Conservation (phyloP, 495 filamentous ascomycete genomes). For the Aspergillus sclerotioniger region DNA sequence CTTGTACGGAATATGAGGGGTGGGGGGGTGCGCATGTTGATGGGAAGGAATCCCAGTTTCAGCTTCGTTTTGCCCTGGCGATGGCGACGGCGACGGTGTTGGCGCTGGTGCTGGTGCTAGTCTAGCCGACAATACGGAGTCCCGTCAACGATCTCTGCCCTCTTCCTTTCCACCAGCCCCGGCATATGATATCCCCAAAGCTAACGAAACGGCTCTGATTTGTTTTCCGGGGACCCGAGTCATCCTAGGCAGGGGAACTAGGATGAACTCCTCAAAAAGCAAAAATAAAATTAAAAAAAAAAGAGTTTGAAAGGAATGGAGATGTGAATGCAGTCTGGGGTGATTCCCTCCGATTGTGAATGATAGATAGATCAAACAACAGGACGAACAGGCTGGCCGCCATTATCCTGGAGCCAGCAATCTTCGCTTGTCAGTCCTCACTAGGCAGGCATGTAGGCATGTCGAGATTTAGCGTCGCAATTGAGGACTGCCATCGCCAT, state of each 20-base stretch:
- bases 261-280: slow-evolving; percentile 1
- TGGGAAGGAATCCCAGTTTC: slow-evolving; percentile 15
- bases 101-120: not conserved
- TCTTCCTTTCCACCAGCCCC: not conserved
- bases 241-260: not conserved
- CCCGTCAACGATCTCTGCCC: slow-evolving; percentile 13
- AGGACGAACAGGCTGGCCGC: not conserved
- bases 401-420: not conserved
- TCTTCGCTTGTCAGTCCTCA: slow-evolving; percentile 4
- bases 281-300: slow-evolving; percentile 4
- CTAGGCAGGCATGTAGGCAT: no score
- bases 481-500: not conserved
- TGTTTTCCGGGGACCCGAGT: not conserved
- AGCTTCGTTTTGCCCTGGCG: slow-evolving; percentile 13
- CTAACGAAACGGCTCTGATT: not conserved
- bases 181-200: not conserved
- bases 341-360: slow-evolving; percentile 8
- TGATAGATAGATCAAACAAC: slow-evolving; percentile 3
- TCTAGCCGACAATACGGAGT: slow-evolving; percentile 1
- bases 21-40: not conserved
- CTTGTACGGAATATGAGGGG: no score
- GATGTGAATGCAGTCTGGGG: not conserved
- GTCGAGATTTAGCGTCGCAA: slow-evolving; percentile 14
- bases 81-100: no score
- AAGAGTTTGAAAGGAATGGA: not conserved